Evolutionary conservation across 257 asterid genomes (phyloP), one percentile per base, ranked within the genome.

Genomic region (Perilla frutescens): DNA sequence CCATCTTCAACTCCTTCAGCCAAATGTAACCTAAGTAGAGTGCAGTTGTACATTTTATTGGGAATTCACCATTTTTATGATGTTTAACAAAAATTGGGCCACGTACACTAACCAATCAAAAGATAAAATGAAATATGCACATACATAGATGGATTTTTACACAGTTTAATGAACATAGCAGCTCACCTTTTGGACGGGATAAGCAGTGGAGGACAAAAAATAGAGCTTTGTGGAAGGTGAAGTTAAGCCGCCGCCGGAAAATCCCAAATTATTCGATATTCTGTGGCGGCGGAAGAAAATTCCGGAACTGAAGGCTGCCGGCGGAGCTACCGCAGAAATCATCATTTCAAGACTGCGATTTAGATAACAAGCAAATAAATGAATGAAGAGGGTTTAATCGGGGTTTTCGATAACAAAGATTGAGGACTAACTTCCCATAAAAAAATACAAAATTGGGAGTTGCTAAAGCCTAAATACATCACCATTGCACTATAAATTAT

Each of bases 251-350:
- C 59, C 70, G 29, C 31, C 31, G 54, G 15, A 65, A 54, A 71
- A 43, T 39, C 41, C 66, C 55, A 50, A 32, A 32, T 15, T 56
- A 57, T 14, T 39, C 50, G 71, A 43, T 26, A 15, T 47, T 4
- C 13, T 40, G 4, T 53, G 70, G 20, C 77, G 58, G 34, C 54
- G 61, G 44, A 40, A 47, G 53, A 73, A 56, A 62, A 60, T 61
- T 14, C 71, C 72, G 12, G 79, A 51, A 61, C 26, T 36, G 58
- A 62, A 37, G 31, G 76, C 48, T 31, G 77, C 48, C 39, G 66
- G 77, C 70, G 87, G 64, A 47, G 84, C 67, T 71, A 86, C 74
- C 32, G 78, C 73, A 73, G 77, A 50, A 15, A 64, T 53, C 59
- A 70, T 77, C 67, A 60, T 67, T 78, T 50, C 66, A 20, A 20